Conservation (phyloP, 768 basidiomycete genomes). For the Podaxis sp. region DNA sequence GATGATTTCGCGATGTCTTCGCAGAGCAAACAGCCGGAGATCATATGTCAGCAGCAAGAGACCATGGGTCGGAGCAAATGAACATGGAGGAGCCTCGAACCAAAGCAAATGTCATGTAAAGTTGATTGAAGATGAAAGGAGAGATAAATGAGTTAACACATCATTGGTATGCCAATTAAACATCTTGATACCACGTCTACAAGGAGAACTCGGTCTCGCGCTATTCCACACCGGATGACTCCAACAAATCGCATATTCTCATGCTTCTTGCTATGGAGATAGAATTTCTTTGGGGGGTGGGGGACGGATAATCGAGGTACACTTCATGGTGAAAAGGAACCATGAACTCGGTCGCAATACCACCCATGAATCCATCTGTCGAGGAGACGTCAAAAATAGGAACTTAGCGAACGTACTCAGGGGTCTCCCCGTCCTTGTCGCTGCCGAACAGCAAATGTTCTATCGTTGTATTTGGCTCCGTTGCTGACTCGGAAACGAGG, state of each 20-base stretch:
- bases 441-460: not conserved
- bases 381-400: not conserved
- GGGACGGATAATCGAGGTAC: not conserved
- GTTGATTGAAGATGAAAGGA: conserved; percentile 5
- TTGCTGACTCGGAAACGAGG: not conserved
- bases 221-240: not conserved
- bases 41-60: not conserved
- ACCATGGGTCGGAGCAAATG: not conserved
- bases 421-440: not conserved
- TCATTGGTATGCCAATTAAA: conserved; percentile 7
- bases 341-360: not conserved
- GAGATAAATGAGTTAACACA: not conserved
- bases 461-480: not conserved
- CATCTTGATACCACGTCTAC: not conserved
- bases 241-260: not conserved
- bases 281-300: not conserved
- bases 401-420: not conserved
- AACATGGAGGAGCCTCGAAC: not conserved
- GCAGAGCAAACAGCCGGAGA: not conserved
- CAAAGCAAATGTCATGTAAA: not conserved
- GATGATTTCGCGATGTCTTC: not conserved
- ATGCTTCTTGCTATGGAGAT: not conserved
- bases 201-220: conserved; percentile 1
- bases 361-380: not conserved
- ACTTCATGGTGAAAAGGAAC: not conserved